Base-by-base conservation (phyloP, 805 yeast species). In the Metschnikowia lachancei region DNA sequence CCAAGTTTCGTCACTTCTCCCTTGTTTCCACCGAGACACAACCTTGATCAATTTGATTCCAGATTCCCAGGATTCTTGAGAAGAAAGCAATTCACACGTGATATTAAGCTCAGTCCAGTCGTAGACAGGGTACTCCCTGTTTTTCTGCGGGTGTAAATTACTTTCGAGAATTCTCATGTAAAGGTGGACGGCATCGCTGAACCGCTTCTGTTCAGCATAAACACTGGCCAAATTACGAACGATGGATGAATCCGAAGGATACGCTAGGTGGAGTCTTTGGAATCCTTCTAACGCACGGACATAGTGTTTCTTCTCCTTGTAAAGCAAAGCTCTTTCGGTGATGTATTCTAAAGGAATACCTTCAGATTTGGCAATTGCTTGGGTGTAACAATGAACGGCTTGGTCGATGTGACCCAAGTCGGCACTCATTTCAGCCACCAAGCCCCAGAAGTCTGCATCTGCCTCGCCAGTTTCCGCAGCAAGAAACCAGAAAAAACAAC, bases 31-130 rank as follows among this genome's bases (percentile, higher is more conserved):
- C 51, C 99, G 71, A 0, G 96, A 80, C 10, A 87, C 85, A 24
- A 76, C 68, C 55, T 85, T 85, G 28, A 89, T 76, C 1, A 82
- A 72, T 46, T 75, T 77, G 14, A 89, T 76, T 1, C 91, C 94
- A 10, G 77, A 69, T 9, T 62, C 62, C 74, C 81, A 85, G 4
- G 85, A 81, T 36, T 79, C 81, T 46, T 81, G 84, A 43, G 81
- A 79, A n/a, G 82, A 74, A 57, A 86, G 85, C 32, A 92, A 69
- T 57, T 94, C 98, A 8, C 87, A 77, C 36, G 92, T 69, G 49
- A 89, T 87, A 57, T 94, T 92, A 39, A 92, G 72, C 49, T 87
- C 91, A 0, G 95, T 85, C 95, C 96, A 94, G 40, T 82, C 89
- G 62, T 92, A 94, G 18, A 64, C 63, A 1, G 88, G 75, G 53